Percentiles rank a stretch among this genome's conserved stretches.
Evolutionary conservation across 192 early-diverging fungal genomes (phyloP).

Genomic region (Thamnidium elegans): DNA sequence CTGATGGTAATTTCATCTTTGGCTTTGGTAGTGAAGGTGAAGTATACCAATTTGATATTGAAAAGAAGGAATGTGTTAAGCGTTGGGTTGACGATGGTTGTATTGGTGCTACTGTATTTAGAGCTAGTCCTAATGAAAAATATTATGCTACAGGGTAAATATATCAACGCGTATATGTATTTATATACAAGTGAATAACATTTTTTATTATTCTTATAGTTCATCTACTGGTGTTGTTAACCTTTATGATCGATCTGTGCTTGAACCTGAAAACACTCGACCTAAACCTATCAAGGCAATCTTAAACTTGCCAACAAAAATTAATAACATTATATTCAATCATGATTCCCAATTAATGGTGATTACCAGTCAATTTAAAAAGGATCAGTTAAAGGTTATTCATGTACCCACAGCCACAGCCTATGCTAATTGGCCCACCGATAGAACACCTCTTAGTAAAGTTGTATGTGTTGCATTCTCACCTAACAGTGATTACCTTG

Average conservation of each 20-base stretch:
- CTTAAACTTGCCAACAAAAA: conserved; percentile 81
- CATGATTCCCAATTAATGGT: conserved; percentile 82
- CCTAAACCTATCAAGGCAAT: conserved; percentile 76
- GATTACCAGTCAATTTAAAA: conserved; percentile 68
- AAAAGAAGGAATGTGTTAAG: conserved; percentile 67
- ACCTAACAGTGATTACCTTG: conserved; percentile 88
- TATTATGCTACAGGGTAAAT: conserved; percentile 84
- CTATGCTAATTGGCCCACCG: conserved; percentile 94
- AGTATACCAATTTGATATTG: conserved; percentile 89
- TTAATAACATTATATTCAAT: conserved; percentile 76
- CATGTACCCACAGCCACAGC: conserved; percentile 80
- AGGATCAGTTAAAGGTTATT: conserved; percentile 77
- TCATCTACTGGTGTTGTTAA: conserved; percentile 87
- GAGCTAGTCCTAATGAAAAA: conserved; percentile 67
- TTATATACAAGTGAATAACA: not conserved
- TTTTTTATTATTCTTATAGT: conserved; percentile 44
- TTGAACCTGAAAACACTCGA: conserved; percentile 38
- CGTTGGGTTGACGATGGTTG: conserved; percentile 81
- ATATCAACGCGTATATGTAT: conserved; percentile 1
- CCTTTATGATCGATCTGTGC: conserved; percentile 66
- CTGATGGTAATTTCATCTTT: conserved; percentile 75
- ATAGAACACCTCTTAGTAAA: conserved; percentile 74
- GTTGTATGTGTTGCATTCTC: conserved; percentile 81
- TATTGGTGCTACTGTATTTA: conserved; percentile 70
- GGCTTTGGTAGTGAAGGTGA: conserved; percentile 79